Evolutionary conservation across 140 eudicot species (phyloP).

Genomic region (Artemisia princeps): DNA sequence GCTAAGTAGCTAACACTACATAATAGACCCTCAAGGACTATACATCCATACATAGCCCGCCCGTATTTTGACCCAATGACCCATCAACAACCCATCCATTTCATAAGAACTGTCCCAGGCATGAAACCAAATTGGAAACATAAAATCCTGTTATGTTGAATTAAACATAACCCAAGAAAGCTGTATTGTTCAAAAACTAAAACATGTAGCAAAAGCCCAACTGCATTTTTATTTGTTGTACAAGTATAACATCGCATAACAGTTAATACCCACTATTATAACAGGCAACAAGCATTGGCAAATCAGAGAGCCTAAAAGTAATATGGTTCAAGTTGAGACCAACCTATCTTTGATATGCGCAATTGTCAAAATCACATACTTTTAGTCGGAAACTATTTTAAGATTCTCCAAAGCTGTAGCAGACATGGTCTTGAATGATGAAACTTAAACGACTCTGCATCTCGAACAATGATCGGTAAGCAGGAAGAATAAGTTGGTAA

Average conservation of each 20-base stretch:
- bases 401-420: slow-evolving; percentile 79
- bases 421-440: slow-evolving; percentile 67
- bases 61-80: too few relatives aligned
- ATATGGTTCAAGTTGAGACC: background rate
- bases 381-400: slow-evolving; percentile 18
- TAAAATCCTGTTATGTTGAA: too few relatives aligned
- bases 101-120: too few relatives aligned
- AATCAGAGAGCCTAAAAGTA: too few relatives aligned
- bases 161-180: background rate
- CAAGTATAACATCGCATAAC: too few relatives aligned
- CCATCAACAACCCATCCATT: too few relatives aligned
- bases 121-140: background rate
- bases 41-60: too few relatives aligned
- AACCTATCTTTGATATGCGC: background rate
- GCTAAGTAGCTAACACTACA: too few relatives aligned
- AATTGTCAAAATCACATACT: background rate
- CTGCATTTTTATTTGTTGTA: background rate
- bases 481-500: slow-evolving; percentile 50
- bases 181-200: background rate
- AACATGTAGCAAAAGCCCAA: background rate
- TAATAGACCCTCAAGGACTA: too few relatives aligned
- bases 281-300: background rate
- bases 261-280: background rate
- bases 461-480: slow-evolving; percentile 43
- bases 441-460: slow-evolving; percentile 57